Percentiles rank a stretch among this genome's conserved stretches.
Evolutionary conservation across 345 rosid species (phyloP).

Genomic region (Citrus glauca): DNA sequence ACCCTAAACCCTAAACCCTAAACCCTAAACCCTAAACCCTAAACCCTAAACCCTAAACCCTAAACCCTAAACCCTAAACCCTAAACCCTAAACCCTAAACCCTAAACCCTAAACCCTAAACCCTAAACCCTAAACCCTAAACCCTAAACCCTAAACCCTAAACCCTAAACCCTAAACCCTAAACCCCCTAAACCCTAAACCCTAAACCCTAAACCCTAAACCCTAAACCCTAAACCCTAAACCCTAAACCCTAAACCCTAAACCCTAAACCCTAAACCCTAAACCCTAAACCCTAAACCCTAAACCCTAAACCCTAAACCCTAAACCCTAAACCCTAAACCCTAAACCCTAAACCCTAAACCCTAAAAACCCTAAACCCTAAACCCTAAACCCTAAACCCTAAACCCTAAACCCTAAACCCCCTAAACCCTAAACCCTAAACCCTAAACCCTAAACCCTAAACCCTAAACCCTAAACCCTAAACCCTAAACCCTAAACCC

Average conservation of each 20-base stretch:
- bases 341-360: constrained; percentile 1
- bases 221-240: constrained; percentile 5
- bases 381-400: constrained; percentile 8
- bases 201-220: constrained; percentile 6
- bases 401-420: constrained; percentile 6
- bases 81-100: constrained; percentile 16
- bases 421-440: constrained; percentile 12
- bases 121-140: constrained; percentile 22
- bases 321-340: constrained; percentile 7
- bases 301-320: constrained; percentile 11
- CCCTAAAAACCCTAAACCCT: constrained; percentile 1
- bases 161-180: constrained; percentile 17
- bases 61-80: too few relatives aligned
- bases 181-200: constrained; percentile 12
- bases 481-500: constrained; percentile 19
- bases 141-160: constrained; percentile 19
- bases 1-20: constrained; percentile 16
- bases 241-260: constrained; percentile 15
- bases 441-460: constrained; percentile 14
- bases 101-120: constrained; percentile 16
- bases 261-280: constrained; percentile 16
- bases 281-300: constrained; percentile 14
- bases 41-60: constrained; percentile 6
- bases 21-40: constrained; percentile 13
- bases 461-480: constrained; percentile 17